phyloP scores from a whole-genome alignment of 768 basidiomycete genomes.

The Ramaria rubella region DNA sequence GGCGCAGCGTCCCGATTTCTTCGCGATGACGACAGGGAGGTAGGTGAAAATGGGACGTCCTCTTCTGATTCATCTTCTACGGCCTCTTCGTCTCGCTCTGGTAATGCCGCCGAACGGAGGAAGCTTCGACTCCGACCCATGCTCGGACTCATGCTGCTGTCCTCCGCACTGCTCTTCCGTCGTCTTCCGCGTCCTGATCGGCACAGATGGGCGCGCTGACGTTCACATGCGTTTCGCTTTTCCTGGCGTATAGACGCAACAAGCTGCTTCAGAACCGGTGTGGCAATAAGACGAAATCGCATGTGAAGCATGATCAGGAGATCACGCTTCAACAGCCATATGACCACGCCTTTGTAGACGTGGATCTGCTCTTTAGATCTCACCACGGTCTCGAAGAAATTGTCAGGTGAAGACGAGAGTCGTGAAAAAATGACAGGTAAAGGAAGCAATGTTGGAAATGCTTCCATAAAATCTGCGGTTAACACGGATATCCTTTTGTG shows the following conservation, averaged over 20 bases:
- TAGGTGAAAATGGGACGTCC: constrained; percentile 17
- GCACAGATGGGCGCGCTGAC: background rate
- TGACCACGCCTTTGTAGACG: constrained; percentile 72
- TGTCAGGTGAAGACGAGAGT: constrained; percentile 56
- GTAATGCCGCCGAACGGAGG: constrained; percentile 3
- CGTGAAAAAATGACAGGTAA: constrained; percentile 68
- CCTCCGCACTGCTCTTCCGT: constrained; percentile 5
- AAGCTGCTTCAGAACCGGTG: constrained; percentile 62
- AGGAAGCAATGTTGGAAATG: constrained; percentile 61
- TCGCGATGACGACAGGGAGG: background rate
- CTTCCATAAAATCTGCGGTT: constrained; percentile 50
- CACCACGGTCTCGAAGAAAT: constrained; percentile 79
- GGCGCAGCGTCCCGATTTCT: background rate
- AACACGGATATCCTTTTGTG: constrained; percentile 45
- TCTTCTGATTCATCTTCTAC: constrained; percentile 31
- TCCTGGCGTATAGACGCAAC: constrained; percentile 22
- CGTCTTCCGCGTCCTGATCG: background rate
- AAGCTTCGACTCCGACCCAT: background rate
- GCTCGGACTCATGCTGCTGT: background rate
- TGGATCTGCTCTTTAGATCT: constrained; percentile 58
- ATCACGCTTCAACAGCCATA: constrained; percentile 88
- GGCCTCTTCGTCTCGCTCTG: constrained; percentile 25
- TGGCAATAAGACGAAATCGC: constrained; percentile 77
- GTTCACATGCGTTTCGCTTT: constrained; percentile 1
- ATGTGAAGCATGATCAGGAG: constrained; percentile 81